phyloP scores from a whole-genome alignment of 75 land plant genomes.

The Selaginella tamariscina region DNA sequence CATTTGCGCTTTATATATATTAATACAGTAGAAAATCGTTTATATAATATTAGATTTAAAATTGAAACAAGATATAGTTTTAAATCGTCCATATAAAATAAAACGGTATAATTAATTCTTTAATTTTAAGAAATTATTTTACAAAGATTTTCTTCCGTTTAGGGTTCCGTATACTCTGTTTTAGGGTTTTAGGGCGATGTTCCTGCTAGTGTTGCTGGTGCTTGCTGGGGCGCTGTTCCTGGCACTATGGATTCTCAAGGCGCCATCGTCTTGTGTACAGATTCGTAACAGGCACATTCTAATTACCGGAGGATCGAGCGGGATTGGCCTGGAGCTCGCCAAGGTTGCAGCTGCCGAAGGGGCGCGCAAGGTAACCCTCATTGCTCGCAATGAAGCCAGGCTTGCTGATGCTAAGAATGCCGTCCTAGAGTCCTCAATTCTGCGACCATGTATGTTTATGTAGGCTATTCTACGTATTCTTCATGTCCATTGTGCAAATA shows the following conservation, averaged over 20 bases:
- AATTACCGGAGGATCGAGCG: constrained; percentile 81
- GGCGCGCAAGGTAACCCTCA: constrained; percentile 53
- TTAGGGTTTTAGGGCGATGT: background rate
- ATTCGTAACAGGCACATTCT: constrained; percentile 49
- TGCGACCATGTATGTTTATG: background rate
- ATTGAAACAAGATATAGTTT: too few relatives aligned
- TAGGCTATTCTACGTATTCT: too few relatives aligned
- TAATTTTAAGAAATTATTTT: too few relatives aligned
- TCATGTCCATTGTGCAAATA: too few relatives aligned
- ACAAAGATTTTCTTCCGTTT: too few relatives aligned
- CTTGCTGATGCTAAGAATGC: constrained; percentile 41
- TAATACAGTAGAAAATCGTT: too few relatives aligned
- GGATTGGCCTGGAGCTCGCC: constrained; percentile 65
- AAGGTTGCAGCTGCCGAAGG: constrained; percentile 51
- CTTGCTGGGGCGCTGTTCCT: background rate
- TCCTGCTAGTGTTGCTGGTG: background rate
- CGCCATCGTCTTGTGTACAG: constrained; percentile 26
- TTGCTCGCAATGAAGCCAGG: constrained; percentile 43
- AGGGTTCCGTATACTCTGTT: too few relatives aligned
- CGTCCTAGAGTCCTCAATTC: background rate
- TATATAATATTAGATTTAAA: too few relatives aligned
- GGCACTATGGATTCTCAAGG: constrained; percentile 1
- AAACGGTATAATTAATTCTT: too few relatives aligned
- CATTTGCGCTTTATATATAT: too few relatives aligned
- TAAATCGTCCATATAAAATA: too few relatives aligned